phyloP scores from a whole-genome alignment of 2,329 filamentous ascomycete genomes.

The Allantophomopsis lycopodina region DNA sequence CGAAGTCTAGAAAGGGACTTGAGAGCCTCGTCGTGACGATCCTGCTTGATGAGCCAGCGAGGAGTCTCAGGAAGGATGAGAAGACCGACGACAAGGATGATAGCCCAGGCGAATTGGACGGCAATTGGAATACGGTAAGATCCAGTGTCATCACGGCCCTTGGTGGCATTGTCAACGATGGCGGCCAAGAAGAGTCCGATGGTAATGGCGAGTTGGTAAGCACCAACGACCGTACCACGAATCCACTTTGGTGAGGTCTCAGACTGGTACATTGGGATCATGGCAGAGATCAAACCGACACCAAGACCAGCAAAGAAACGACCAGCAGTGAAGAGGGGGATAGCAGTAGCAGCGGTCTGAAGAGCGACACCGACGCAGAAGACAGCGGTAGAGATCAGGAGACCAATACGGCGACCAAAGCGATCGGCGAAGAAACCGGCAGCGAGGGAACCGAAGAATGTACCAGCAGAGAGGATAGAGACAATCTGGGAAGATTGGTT shows the following conservation, averaged over 20 bases:
- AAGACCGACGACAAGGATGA: constrained; percentile 59
- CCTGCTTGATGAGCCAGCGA: constrained; percentile 70
- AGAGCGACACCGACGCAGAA: constrained; percentile 56
- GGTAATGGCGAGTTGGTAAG: constrained; percentile 73
- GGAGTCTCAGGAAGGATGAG: constrained; percentile 71
- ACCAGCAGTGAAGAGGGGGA: constrained; percentile 57
- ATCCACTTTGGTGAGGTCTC: constrained; percentile 56
- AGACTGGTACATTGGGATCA: constrained; percentile 78
- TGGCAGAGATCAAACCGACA: constrained; percentile 68
- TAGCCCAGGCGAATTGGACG: constrained; percentile 67
- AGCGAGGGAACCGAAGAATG: constrained; percentile 33
- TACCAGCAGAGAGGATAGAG: constrained; percentile 6
- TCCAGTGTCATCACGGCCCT: constrained; percentile 45
- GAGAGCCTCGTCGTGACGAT: constrained; percentile 48
- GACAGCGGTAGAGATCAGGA: constrained; percentile 56
- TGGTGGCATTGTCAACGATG: constrained; percentile 57
- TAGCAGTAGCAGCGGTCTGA: constrained; percentile 39
- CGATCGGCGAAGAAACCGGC: constrained; percentile 63
- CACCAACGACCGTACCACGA: constrained; percentile 59
- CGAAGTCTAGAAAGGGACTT: constrained; percentile 51
- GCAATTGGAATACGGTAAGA: constrained; percentile 71
- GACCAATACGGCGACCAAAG: constrained; percentile 57
- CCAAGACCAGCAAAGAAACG: constrained; percentile 64
- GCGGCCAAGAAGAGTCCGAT: constrained; percentile 67
- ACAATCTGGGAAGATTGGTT: constrained; percentile 45